A percentile compares a stretch with the other conserved stretches of the same genome.
Conservation (phyloP, 257 asterid species). For the Solanum clarkiae region DNA sequence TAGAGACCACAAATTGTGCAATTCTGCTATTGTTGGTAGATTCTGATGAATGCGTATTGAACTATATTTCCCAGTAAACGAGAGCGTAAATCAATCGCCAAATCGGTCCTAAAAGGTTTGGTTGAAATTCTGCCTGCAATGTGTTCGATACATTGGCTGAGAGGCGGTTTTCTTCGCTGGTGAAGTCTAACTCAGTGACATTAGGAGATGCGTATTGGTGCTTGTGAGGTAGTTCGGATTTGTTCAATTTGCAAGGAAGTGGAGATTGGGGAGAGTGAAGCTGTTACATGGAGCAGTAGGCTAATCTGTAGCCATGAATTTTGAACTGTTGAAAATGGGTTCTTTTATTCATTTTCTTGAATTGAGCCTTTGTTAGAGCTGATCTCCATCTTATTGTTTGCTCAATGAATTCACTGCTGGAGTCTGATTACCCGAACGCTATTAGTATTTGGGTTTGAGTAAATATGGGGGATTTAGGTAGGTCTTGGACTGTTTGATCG, state of each 20-base stretch:
- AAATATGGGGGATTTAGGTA: background rate
- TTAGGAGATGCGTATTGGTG: background rate
- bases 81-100: background rate
- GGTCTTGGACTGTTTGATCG: background rate
- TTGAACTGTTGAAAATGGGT: background rate
- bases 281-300: background rate
- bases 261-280: background rate
- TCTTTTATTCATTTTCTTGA: background rate
- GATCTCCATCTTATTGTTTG: background rate
- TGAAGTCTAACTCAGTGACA: background rate
- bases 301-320: background rate
- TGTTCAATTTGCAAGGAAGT: background rate
- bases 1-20: background rate
- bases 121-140: background rate
- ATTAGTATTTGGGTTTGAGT: background rate
- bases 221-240: background rate
- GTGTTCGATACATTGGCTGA: background rate
- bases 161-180: rapidly evolving
- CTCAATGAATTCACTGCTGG: background rate
- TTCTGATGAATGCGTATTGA: background rate
- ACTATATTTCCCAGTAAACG: background rate
- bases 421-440: background rate
- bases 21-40: background rate
- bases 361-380: background rate
- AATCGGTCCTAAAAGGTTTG: background rate